phyloP scores from a whole-genome alignment of 2,329 filamentous ascomycete species.

The Parascedosporium putredinis region DNA sequence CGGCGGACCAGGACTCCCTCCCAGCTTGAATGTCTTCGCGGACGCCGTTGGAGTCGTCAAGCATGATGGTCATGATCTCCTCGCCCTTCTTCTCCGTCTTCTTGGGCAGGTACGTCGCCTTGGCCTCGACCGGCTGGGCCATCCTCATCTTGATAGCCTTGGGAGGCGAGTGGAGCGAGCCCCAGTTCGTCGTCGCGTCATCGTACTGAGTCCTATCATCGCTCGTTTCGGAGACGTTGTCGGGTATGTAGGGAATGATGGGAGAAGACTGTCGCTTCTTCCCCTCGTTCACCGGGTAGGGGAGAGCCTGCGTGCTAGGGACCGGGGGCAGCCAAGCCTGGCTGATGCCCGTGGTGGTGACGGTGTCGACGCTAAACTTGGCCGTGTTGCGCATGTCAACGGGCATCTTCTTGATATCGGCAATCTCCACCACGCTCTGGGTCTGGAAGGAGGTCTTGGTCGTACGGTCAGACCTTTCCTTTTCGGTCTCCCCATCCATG shows the following conservation, averaged over 20 bases:
- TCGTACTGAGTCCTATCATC: slow-evolving; percentile 26
- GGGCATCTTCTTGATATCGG: slow-evolving; percentile 16
- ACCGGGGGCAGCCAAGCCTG: slow-evolving; percentile 29
- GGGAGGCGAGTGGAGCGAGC: slow-evolving; percentile 38
- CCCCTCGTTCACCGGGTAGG: slow-evolving; percentile 15
- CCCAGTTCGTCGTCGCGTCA: slow-evolving; percentile 35
- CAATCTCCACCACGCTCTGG: slow-evolving; percentile 29
- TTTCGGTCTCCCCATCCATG: slow-evolving; percentile 25
- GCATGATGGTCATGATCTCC: slow-evolving; percentile 33
- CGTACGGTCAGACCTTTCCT: slow-evolving; percentile 21
- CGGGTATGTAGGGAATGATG: slow-evolving; percentile 28
- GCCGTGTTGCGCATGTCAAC: slow-evolving; percentile 13
- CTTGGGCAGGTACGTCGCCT: slow-evolving; percentile 26
- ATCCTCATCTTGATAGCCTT: slow-evolving; percentile 28
- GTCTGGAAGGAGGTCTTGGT: slow-evolving; percentile 27
- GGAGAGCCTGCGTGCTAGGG: slow-evolving; percentile 6
- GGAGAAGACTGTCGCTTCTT: slow-evolving; percentile 39
- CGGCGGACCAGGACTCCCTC: slow-evolving; percentile 20
- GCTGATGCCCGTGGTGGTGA: slow-evolving; percentile 11
- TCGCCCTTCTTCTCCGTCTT: slow-evolving; percentile 21
- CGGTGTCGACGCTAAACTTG: slow-evolving; percentile 20
- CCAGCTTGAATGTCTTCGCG: slow-evolving; percentile 8
- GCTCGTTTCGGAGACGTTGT: slow-evolving; percentile 23
- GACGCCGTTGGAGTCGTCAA: slow-evolving; percentile 21
- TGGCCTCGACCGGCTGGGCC: slow-evolving; percentile 11